Evolutionary conservation across 169 alveolate species (phyloP).

Genomic region (Ichthyophthirius multifiliis): DNA sequence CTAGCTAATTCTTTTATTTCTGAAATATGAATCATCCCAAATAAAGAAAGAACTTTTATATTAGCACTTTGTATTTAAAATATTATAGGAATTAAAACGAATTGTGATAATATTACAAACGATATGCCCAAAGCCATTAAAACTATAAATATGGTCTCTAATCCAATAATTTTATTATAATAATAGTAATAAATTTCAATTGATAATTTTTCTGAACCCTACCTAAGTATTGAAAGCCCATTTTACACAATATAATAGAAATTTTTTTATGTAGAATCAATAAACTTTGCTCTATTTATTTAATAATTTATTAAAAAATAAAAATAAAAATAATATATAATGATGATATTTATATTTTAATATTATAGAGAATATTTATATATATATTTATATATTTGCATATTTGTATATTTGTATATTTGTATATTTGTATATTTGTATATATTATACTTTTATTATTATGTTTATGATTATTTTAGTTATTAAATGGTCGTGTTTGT

Average conservation of each 20-base stretch:
- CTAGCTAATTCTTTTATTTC: conserved; percentile 29
- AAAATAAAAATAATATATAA: too few species aligned
- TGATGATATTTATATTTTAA: too few species aligned
- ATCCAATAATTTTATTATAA: conserved; percentile 6
- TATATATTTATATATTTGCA: too few species aligned
- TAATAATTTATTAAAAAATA: not conserved
- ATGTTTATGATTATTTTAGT: not conserved
- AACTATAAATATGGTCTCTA: conserved; percentile 5
- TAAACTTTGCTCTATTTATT: not conserved
- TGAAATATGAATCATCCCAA: conserved; percentile 33
- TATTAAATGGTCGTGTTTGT: conserved; percentile 18
- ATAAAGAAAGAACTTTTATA: conserved; percentile 27
- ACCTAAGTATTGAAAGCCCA: conserved; percentile 28
- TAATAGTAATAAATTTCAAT: conserved; percentile 3
- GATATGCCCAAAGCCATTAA: conserved; percentile 23
- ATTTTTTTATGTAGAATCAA: conserved; percentile 22
- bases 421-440: not conserved
- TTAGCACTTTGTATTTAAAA: conserved; percentile 38
- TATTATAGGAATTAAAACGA: conserved; percentile 18
- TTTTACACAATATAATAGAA: conserved; percentile 22
- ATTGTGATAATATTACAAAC: not conserved
- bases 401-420: not conserved
- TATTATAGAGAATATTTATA: too few species aligned
- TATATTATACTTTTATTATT: not conserved
- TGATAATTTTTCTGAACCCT: conserved; percentile 17